A percentile compares a stretch with the other conserved stretches of the same genome.
Conservation (phyloP, 805 yeast genomes). For the Sugiyamaella floridensis region DNA sequence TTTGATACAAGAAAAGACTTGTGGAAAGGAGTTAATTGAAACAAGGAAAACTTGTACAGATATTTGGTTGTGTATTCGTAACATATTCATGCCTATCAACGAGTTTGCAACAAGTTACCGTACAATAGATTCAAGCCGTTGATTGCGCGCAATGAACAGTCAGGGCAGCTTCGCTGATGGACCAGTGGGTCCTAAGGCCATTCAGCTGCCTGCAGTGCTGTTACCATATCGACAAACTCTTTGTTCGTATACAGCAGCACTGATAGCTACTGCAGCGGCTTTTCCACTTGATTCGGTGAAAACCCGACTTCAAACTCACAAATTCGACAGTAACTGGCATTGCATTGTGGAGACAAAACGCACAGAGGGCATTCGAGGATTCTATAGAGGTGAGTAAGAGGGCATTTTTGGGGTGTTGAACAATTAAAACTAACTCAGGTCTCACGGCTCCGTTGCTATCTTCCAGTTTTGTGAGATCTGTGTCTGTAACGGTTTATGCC, state of each 20-base stretch:
- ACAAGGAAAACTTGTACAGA: too few relatives aligned
- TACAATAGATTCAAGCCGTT: background rate
- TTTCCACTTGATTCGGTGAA: slow-evolving; percentile 83
- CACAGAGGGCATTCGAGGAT: slow-evolving; percentile 60
- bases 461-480: slow-evolving; percentile 52
- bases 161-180: background rate
- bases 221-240: slow-evolving; percentile 44
- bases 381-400: slow-evolving; percentile 53
- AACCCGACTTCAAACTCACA: slow-evolving; percentile 78
- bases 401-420: too few relatives aligned
- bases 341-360: slow-evolving; percentile 51
- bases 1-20: too few relatives aligned
- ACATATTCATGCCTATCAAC: too few relatives aligned
- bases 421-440: slow-evolving; percentile 1
- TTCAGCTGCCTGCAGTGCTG: slow-evolving; percentile 10
- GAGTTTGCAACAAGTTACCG: background rate
- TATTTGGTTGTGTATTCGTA: too few relatives aligned
- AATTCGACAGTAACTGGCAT: slow-evolving; percentile 48
- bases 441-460: slow-evolving; percentile 64
- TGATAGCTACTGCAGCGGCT: slow-evolving; percentile 61
- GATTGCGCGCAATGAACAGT: background rate
- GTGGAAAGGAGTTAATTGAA: too few relatives aligned
- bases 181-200: background rate
- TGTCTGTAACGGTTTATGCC: slow-evolving; percentile 60
- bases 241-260: slow-evolving; percentile 57